Evolutionary conservation across 129 eudicot species (phyloP), one percentile per base, ranked within the genome.

Genomic region (Erigeron canadensis): DNA sequence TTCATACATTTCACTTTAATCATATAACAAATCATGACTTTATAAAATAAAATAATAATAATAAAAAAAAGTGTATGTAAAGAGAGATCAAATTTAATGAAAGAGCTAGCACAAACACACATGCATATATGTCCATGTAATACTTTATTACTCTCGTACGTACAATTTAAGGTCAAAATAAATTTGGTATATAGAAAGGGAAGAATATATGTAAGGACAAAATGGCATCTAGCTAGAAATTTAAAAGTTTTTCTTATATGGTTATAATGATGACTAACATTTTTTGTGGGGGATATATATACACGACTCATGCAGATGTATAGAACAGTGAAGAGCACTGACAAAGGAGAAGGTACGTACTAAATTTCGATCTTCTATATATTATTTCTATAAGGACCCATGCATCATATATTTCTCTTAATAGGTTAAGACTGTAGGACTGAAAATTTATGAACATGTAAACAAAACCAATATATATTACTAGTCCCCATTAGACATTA

Each of bases 301-400:
- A n/a, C n/a, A n/a, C n/a, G n/a, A n/a, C n/a, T 72, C 80, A 81
- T 88, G 90, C 96, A 91, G 97, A 91, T 91, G 97, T 88, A 91
- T 79, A 88, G 97, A 89, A 91, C 96, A 72, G 97, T 91, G 86
- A 91, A 91, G 94, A 86, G 84, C 94, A 91, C 97, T 61, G 89
- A 86, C 84, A 91, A 86, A 82, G 86, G 77, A 75, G 67, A 82
- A 87, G 96, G 89, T 87, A 79, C 68, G 89, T 87, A 79, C 68
- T 75, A 58, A 18, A 44, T 71, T 80, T 85, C 59, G 65, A 74
- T 82, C 45, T 83, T 63, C 66, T 74, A n/a, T n/a, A n/a, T n/a
- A n/a, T n/a, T n/a, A 70, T 34, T 57, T 63, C 16, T 34, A 50
- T 42, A 69, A 61, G 63, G 53, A 64, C 76, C 80, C 53, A 67